Percentiles rank a stretch among this genome's conserved stretches.
Evolutionary conservation across 2,329 filamentous ascomycete genomes (phyloP).

Genomic region (Nigrospora osmanthi): DNA sequence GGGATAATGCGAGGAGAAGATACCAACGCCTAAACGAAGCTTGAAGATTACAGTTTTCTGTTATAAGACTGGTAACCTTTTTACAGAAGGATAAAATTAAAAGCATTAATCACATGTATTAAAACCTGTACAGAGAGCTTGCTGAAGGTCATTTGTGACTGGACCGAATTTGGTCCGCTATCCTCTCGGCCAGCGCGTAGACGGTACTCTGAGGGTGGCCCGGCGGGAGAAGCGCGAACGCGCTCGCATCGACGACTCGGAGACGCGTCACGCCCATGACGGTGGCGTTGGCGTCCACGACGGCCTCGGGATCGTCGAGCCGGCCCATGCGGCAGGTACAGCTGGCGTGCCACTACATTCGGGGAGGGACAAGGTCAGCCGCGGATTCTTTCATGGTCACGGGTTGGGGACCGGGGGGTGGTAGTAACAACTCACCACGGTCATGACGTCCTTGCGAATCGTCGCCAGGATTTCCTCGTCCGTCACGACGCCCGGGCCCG

Average conservation of each 20-base stretch:
- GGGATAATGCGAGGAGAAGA: no score
- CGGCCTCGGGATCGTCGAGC: constrained; percentile 6
- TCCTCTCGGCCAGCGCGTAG: constrained; percentile 5
- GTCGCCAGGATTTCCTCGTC: constrained; percentile 6
- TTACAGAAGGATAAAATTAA: no score
- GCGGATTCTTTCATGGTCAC: no score
- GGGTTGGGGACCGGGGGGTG: no score
- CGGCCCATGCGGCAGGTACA: constrained; percentile 11
- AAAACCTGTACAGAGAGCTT: no score
- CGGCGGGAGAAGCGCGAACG: constrained; percentile 5
- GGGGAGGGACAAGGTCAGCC: no score
- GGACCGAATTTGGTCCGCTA: background rate
- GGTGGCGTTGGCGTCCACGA: constrained; percentile 7
- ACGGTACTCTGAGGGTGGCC: constrained; percentile 5
- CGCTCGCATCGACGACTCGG: constrained; percentile 7
- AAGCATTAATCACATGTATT: no score
- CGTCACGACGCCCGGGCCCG: constrained; percentile 1
- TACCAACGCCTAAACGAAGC: no score
- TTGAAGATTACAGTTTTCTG: no score
- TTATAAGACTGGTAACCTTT: no score
- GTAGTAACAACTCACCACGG: constrained; percentile 2
- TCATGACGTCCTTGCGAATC: constrained; percentile 4
- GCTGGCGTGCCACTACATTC: constrained; percentile 5
- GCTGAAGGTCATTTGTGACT: no score
- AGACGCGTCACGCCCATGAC: constrained; percentile 9